A percentile compares a stretch with the other conserved stretches of the same genome.
These are phyloP conservation scores for Neurospora sp. DNA, from an alignment of 2,329 filamentous ascomycete genomes.

Conservation along the genomic window DNA sequence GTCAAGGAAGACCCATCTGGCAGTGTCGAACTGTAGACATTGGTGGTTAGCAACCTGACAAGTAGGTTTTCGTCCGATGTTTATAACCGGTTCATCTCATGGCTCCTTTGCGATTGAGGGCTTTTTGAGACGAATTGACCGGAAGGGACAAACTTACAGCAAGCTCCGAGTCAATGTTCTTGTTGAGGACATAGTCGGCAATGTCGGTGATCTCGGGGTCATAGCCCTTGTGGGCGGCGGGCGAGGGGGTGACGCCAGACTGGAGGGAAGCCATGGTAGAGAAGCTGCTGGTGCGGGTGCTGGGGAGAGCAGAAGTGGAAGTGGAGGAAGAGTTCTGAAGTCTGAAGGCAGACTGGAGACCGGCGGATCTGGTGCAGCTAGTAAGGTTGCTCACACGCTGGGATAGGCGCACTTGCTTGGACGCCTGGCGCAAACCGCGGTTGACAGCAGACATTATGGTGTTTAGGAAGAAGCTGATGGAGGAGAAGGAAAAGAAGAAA, in stretches of 20 bases:
- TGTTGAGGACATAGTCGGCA: conserved; percentile 88
- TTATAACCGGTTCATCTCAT: conserved; percentile 1
- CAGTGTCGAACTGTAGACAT: conserved; percentile 72
- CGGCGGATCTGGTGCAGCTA: conserved; percentile 25
- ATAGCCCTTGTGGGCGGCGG: conserved; percentile 52
- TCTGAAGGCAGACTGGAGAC: conserved; percentile 20
- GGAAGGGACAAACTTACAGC: conserved; percentile 54
- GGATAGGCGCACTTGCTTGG: conserved; percentile 42
- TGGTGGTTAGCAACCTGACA: not conserved
- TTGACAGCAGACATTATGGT: conserved; percentile 42
- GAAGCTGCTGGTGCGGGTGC: conserved; percentile 26
- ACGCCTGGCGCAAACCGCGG: conserved; percentile 44
- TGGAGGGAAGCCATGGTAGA: conserved; percentile 39
- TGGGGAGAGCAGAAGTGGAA: conserved; percentile 6
- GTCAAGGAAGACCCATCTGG: conserved; percentile 92
- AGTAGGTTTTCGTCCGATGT: not conserved
- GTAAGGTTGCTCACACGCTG: conserved; percentile 24
- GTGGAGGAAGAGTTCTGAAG: conserved; percentile 9
- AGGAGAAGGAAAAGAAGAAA: conserved; percentile 2
- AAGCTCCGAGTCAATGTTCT: conserved; percentile 80
- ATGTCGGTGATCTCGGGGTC: conserved; percentile 94
- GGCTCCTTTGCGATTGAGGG: not conserved
- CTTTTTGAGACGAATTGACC: not conserved
- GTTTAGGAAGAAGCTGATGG: conserved; percentile 1
- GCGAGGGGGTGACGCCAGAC: conserved; percentile 29